Percentiles rank a stretch among this genome's conserved stretches.
These are phyloP conservation scores for Pichia exigua DNA, from an alignment of 805 yeast species.

Conservation along the genomic window DNA sequence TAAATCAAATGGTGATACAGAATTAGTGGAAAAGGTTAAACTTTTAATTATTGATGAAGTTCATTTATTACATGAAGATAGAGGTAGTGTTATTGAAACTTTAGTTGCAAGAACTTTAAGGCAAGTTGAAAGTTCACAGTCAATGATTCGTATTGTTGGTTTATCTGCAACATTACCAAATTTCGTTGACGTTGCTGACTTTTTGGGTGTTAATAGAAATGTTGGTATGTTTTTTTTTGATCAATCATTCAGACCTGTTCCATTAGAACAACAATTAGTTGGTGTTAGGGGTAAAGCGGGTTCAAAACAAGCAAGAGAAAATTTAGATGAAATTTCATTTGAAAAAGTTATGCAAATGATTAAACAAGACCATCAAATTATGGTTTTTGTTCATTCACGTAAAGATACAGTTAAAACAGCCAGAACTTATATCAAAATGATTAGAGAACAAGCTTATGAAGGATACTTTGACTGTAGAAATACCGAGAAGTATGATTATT, in stretches of 20 bases:
- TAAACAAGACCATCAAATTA: slow-evolving; percentile 72
- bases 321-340: slow-evolving; percentile 68
- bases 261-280: slow-evolving; percentile 76
- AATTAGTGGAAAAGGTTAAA: slow-evolving; percentile 75
- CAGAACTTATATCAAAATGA: slow-evolving; percentile 58
- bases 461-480: slow-evolving; percentile 52
- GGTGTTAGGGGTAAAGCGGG: slow-evolving; percentile 89
- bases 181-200: slow-evolving; percentile 88
- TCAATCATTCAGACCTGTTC: slow-evolving; percentile 88
- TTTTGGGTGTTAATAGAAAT: slow-evolving; percentile 81
- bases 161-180: slow-evolving; percentile 91
- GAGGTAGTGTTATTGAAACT: slow-evolving; percentile 97
- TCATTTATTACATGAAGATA: slow-evolving; percentile 90
- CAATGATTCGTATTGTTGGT: slow-evolving; percentile 90
- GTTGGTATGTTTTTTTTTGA: slow-evolving; percentile 94
- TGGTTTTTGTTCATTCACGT: slow-evolving; percentile 95
- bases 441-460: slow-evolving; percentile 51
- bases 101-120: slow-evolving; percentile 89
- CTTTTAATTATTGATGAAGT: slow-evolving; percentile 92
- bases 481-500: slow-evolving; percentile 35
- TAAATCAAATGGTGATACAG: slow-evolving; percentile 83
- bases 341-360: slow-evolving; percentile 66
- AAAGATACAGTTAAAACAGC: slow-evolving; percentile 88
- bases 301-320: slow-evolving; percentile 58
- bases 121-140: slow-evolving; percentile 90